Evolutionary conservation across 2,329 filamentous ascomycete genomes (phyloP).

Genomic region (Ploettnerulaceae sp.): DNA sequence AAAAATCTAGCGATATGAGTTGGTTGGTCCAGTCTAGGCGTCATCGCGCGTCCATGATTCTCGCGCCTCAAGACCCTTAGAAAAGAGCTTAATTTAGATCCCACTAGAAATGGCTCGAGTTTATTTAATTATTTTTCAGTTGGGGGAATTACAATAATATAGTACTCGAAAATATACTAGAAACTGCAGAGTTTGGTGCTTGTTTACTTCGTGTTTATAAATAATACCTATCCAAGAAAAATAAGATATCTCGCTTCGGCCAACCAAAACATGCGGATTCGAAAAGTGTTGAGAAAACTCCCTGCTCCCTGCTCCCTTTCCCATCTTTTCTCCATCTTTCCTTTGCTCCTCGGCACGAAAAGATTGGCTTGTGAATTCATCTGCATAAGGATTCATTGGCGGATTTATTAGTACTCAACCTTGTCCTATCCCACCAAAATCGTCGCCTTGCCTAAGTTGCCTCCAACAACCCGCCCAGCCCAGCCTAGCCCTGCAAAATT

Average conservation of each 20-base stretch:
- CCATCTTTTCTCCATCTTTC: neutral
- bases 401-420: too few relatives aligned
- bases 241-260: neutral
- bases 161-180: too few relatives aligned
- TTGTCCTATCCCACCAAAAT: too few relatives aligned
- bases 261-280: neutral
- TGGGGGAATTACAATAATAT: neutral
- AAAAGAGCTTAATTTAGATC: constrained; percentile 5
- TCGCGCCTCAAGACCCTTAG: neutral
- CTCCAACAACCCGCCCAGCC: too few relatives aligned
- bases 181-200: too few relatives aligned
- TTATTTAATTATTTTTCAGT: neutral
- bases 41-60: neutral
- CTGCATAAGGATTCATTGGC: too few relatives aligned
- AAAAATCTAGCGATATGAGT: neutral
- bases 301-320: neutral
- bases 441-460: too few relatives aligned
- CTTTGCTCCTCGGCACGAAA: neutral
- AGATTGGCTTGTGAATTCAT: too few relatives aligned
- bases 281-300: neutral
- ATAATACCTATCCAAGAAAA: neutral
- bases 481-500: too few relatives aligned
- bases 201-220: too few relatives aligned
- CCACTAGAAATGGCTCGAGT: neutral
- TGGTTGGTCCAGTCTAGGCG: neutral